Evolutionary conservation across 306 rosid genomes (phyloP).

Genomic region (Sicyos baderoa): DNA sequence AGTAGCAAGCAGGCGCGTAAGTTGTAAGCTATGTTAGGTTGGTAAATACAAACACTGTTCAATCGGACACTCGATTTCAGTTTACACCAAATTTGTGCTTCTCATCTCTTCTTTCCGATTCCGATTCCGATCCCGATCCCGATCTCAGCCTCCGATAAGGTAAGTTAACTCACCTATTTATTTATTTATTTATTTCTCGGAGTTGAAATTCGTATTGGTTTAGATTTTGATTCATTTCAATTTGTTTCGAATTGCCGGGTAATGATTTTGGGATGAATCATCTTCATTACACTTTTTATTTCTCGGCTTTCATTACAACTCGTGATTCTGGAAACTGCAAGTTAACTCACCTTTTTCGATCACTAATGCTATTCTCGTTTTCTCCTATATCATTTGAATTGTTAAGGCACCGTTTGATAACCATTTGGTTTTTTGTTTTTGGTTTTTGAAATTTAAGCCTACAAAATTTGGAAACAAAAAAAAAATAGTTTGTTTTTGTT

Average conservation of each 20-base stretch:
- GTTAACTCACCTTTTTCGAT: neutral
- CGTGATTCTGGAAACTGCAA: neutral
- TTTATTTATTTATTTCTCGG: no score
- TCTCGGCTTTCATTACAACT: neutral
- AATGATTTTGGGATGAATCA: neutral
- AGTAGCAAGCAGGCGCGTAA: no score
- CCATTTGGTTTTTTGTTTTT: no score
- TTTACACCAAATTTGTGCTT: neutral
- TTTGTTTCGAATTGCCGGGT: neutral
- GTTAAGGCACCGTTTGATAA: no score
- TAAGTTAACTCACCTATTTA: no score
- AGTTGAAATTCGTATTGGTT: constrained; percentile 1
- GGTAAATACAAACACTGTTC: neutral
- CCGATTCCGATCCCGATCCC: neutral
- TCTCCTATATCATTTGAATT: no score
- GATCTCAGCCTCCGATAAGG: constrained; percentile 3
- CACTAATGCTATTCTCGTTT: constrained; percentile 10
- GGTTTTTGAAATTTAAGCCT: no score
- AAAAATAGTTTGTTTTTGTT: no score
- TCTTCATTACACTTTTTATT: neutral
- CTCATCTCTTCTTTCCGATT: neutral
- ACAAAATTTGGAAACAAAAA: no score
- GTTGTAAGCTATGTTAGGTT: constrained; percentile 2
- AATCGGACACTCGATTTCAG: no score
- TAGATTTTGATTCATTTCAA: constrained; percentile 1